These are phyloP conservation scores for Trichosporon coremiiforme DNA, from an alignment of 1,284 basidiomycete genomes.

Conservation along the genomic window DNA sequence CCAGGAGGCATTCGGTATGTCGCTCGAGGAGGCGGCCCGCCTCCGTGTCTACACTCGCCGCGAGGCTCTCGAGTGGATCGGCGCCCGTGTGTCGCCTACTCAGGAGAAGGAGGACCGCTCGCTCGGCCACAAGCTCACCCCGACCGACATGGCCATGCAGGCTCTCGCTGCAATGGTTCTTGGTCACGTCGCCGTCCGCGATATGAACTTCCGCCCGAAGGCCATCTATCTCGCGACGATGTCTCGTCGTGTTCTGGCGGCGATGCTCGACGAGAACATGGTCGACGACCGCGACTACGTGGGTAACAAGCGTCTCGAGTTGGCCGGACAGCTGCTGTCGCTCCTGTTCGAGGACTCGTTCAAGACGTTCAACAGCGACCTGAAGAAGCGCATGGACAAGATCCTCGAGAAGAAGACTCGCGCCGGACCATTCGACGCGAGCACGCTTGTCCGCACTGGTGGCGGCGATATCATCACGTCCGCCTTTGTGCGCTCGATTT, in stretches of 20 bases:
- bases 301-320: slow-evolving; percentile 96
- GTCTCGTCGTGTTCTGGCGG: slow-evolving; percentile 94
- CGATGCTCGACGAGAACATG: slow-evolving; percentile 94
- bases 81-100: slow-evolving; percentile 79
- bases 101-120: slow-evolving; percentile 62
- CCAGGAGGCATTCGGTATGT: slow-evolving; percentile 84
- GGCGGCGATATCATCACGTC: slow-evolving; percentile 82
- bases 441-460: slow-evolving; percentile 62
- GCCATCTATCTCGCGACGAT: slow-evolving; percentile 98
- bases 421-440: slow-evolving; percentile 91
- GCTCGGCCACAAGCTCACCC: slow-evolving; percentile 69
- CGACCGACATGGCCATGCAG: slow-evolving; percentile 92
- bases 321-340: slow-evolving; percentile 94
- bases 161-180: slow-evolving; percentile 96
- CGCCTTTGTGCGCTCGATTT: slow-evolving; percentile 96
- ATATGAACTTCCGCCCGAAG: slow-evolving; percentile 90
- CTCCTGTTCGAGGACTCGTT: slow-evolving; percentile 97
- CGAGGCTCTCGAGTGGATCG: slow-evolving; percentile 95
- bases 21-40: slow-evolving; percentile 88
- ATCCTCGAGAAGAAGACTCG: slow-evolving; percentile 95
- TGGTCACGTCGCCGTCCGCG: slow-evolving; percentile 90
- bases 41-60: slow-evolving; percentile 88
- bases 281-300: slow-evolving; percentile 99
- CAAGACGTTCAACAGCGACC: slow-evolving; percentile 97
- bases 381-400: slow-evolving; percentile 97